Evolutionary conservation across 2,329 filamentous ascomycete genomes (phyloP).

Genomic region (Phoma sp.): DNA sequence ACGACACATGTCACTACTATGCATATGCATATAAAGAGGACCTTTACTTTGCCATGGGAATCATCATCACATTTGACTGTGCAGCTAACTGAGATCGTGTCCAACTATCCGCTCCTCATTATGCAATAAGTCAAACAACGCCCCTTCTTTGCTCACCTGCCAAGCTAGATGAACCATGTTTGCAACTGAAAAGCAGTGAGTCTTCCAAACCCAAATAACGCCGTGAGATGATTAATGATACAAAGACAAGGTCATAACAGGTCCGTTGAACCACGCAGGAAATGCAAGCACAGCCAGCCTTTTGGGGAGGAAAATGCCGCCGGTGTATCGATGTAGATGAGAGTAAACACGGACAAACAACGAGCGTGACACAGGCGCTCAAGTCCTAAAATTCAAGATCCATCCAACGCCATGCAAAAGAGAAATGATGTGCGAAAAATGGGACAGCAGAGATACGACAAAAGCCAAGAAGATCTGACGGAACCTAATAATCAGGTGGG

Average conservation of each 20-base stretch:
- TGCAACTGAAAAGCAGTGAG: slow-evolving; percentile 13
- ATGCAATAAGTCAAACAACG: slow-evolving; percentile 43
- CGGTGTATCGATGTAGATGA: slow-evolving; percentile 21
- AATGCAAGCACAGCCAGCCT: slow-evolving; percentile 36
- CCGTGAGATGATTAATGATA: slow-evolving; percentile 21
- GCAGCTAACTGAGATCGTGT: slow-evolving; percentile 18
- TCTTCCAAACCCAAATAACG: slow-evolving; percentile 18
- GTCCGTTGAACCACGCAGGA: slow-evolving; percentile 17
- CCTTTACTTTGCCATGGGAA: slow-evolving; percentile 3
- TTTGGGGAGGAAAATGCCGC: slow-evolving; percentile 35
- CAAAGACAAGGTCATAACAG: slow-evolving; percentile 16
- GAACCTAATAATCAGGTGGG: slow-evolving; percentile 8
- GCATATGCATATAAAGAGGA: neutral
- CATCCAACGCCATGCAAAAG: slow-evolving; percentile 46
- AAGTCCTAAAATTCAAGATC: slow-evolving; percentile 22
- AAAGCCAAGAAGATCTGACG: slow-evolving; percentile 5
- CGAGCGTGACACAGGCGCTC: slow-evolving; percentile 40
- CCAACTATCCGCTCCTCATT: slow-evolving; percentile 30
- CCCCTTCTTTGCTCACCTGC: slow-evolving; percentile 23
- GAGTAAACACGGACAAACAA: slow-evolving; percentile 30
- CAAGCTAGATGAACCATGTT: slow-evolving; percentile 13
- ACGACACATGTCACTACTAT: no score
- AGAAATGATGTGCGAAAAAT: slow-evolving; percentile 22
- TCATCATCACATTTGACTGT: slow-evolving; percentile 18
- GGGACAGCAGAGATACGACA: slow-evolving; percentile 13